phyloP scores from a whole-genome alignment of 2,329 filamentous ascomycete species.

The Xylaria arbuscula region DNA sequence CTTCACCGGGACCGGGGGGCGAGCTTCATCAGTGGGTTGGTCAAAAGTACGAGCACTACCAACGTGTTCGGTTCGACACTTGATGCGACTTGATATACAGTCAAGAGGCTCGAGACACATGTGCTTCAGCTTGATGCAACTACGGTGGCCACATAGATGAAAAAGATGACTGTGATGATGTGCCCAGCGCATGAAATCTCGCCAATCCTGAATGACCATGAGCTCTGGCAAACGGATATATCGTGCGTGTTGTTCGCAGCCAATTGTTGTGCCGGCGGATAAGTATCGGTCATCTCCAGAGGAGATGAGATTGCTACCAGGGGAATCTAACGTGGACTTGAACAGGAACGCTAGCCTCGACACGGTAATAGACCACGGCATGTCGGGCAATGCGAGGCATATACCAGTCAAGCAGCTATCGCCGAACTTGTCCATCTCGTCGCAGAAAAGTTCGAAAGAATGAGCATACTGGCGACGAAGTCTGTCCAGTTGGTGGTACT shows the following conservation, averaged over 20 bases:
- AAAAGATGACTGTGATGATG: slow-evolving; percentile 29
- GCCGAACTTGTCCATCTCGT: slow-evolving; percentile 29
- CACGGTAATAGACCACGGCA: slow-evolving; percentile 33
- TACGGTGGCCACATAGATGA: slow-evolving; percentile 26
- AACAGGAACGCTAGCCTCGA: slow-evolving; percentile 28
- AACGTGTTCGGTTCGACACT: slow-evolving; percentile 6
- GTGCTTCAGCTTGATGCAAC: slow-evolving; percentile 30
- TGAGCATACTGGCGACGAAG: slow-evolving; percentile 18
- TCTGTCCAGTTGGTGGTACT: slow-evolving; percentile 13
- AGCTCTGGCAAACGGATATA: slow-evolving; percentile 26
- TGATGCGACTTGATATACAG: slow-evolving; percentile 22
- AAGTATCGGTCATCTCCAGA: not conserved
- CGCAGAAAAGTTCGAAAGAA: slow-evolving; percentile 26
- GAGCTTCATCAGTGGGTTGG: not conserved
- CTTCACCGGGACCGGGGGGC: not conserved
- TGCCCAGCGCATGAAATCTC: slow-evolving; percentile 32
- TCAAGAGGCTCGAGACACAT: slow-evolving; percentile 30
- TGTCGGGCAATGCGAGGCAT: slow-evolving; percentile 28
- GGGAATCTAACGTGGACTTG: slow-evolving; percentile 19
- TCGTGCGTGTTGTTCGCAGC: slow-evolving; percentile 16
- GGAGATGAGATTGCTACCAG: no score
- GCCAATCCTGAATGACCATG: slow-evolving; percentile 28
- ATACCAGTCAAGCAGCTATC: slow-evolving; percentile 31
- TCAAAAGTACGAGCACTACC: not conserved
- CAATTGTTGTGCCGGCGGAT: slow-evolving; percentile 22